Conservation (phyloP, 2,329 filamentous ascomycete genomes). For the Botrytis galanthina region DNA sequence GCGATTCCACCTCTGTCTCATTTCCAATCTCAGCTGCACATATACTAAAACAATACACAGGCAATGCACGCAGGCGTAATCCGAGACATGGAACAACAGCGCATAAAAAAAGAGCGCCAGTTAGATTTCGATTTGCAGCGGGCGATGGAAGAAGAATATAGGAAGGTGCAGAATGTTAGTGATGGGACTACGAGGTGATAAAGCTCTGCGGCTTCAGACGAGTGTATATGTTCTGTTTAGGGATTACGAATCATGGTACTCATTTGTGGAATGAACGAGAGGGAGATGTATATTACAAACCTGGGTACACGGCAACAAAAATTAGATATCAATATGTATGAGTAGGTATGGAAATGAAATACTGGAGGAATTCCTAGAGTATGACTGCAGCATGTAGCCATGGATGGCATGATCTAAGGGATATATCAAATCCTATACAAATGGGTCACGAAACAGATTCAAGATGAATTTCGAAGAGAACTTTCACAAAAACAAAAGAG, state of each 20-base stretch:
- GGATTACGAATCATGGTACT: not conserved
- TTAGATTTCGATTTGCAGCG: constrained; percentile 93
- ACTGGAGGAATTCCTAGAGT: not conserved
- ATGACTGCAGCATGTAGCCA: not conserved
- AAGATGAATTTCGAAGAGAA: not conserved
- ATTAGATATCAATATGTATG: not conserved
- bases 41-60: constrained; percentile 44
- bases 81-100: constrained; percentile 91
- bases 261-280: not conserved
- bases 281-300: not conserved
- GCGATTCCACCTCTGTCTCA: not conserved
- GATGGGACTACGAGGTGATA: constrained; percentile 39
- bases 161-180: constrained; percentile 78
- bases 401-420: not conserved
- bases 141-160: constrained; percentile 82
- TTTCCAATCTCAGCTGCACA: not conserved
- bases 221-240: not conserved
- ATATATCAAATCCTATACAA: not conserved
- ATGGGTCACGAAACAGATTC: not conserved
- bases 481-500: not conserved
- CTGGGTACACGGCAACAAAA: not conserved
- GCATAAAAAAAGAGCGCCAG: constrained; percentile 84
- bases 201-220: not conserved
- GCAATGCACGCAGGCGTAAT: constrained; percentile 95
- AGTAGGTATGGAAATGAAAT: not conserved